Percentiles rank a stretch among this genome's conserved stretches.
Evolutionary conservation across 176 grass and related monocot species (phyloP).

Genomic region (Rhynchospora breviuscula): DNA sequence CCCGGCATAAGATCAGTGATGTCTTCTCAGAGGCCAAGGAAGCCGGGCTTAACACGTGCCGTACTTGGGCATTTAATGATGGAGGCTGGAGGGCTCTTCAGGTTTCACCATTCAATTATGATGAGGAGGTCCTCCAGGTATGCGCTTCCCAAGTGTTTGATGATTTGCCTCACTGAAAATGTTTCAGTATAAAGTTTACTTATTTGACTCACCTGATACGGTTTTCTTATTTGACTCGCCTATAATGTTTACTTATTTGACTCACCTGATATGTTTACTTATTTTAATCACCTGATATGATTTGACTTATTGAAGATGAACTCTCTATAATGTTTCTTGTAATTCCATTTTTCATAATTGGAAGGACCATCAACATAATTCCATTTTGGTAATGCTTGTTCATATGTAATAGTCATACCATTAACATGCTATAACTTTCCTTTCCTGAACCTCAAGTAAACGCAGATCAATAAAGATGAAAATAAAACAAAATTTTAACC

Average conservation of each 20-base stretch:
- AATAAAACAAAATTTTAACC: background rate
- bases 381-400: no score
- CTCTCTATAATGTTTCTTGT: background rate
- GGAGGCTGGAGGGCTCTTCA: slow-evolving; percentile 66
- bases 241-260: background rate
- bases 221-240: background rate
- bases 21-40: slow-evolving; percentile 40
- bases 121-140: slow-evolving; percentile 62
- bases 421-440: background rate
- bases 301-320: background rate
- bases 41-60: slow-evolving; percentile 61
- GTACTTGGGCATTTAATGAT: slow-evolving; percentile 85
- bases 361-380: background rate
- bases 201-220: background rate
- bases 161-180: background rate
- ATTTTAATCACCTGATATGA: background rate
- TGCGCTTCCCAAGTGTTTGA: background rate
- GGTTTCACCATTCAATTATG: slow-evolving; percentile 42
- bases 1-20: slow-evolving; percentile 32
- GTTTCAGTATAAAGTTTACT: background rate
- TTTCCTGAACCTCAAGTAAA: background rate
- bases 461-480: background rate
- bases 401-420: background rate
- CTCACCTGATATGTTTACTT: background rate
- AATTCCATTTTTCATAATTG: background rate